Percentiles rank a stretch among this genome's conserved stretches.
Evolutionary conservation across 2,329 filamentous ascomycete species (phyloP).

Genomic region (Ophiostoma triangulosporum): DNA sequence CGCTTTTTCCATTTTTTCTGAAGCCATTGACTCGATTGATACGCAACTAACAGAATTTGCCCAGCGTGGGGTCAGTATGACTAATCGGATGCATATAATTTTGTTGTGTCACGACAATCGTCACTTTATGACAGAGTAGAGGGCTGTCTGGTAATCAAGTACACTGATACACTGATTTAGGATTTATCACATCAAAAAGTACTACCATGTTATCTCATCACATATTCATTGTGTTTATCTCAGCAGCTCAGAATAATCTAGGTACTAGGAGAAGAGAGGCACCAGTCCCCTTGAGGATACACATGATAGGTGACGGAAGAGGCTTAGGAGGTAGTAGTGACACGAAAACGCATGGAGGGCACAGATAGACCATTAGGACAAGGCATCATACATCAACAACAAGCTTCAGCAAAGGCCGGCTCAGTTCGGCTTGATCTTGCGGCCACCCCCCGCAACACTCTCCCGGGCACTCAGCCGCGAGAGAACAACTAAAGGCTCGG

Average conservation of each 20-base stretch:
- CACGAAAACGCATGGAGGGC: too few relatives aligned
- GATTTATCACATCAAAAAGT: too few relatives aligned
- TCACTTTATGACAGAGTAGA: too few relatives aligned
- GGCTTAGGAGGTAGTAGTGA: not conserved
- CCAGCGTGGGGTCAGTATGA: not conserved
- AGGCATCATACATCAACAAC: not conserved
- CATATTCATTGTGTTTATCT: not conserved
- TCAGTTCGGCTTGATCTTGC: conserved; percentile 28
- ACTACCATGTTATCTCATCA: too few relatives aligned
- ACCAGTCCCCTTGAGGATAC: not conserved
- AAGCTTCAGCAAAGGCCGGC: not conserved
- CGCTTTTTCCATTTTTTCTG: not conserved
- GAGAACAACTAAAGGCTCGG: conserved; percentile 70
- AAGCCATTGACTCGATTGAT: not conserved
- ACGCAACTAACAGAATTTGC: not conserved
- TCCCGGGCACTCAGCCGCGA: conserved; percentile 44
- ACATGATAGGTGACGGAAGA: not conserved
- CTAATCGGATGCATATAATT: too few relatives aligned
- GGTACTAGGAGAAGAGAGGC: not conserved
- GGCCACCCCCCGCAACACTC: conserved; percentile 25
- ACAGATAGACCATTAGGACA: too few relatives aligned
- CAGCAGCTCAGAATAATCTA: not conserved
- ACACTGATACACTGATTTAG: too few relatives aligned
- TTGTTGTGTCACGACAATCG: too few relatives aligned
- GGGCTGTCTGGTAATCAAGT: too few relatives aligned